Evolutionary conservation across 2,329 filamentous ascomycete genomes (phyloP).

Genomic region (Arthrobotrys sinensis): DNA sequence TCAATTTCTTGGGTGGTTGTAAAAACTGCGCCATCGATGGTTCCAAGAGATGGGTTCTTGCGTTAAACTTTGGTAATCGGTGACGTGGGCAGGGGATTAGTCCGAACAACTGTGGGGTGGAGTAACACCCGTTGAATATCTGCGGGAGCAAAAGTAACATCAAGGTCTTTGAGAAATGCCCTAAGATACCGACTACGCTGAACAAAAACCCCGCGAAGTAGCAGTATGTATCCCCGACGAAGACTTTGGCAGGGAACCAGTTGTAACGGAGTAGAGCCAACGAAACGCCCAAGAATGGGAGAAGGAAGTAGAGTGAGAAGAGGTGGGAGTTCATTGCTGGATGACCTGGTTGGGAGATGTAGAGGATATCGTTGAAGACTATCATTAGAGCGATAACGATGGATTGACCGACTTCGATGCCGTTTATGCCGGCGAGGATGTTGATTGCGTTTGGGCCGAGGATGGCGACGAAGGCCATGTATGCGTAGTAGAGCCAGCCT

Average conservation of each 20-base stretch:
- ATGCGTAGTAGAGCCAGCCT: slow-evolving; percentile 81
- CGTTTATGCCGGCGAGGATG: slow-evolving; percentile 99
- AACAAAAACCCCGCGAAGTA: slow-evolving; percentile 99
- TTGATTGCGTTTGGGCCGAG: slow-evolving; percentile 99
- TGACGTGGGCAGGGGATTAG: slow-evolving; percentile 93
- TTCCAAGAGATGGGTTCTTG: slow-evolving; percentile 85
- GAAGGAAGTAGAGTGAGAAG: slow-evolving; percentile 93
- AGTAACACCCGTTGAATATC: slow-evolving; percentile 97
- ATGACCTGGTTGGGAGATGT: slow-evolving; percentile 86
- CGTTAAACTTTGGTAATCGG: slow-evolving; percentile 89
- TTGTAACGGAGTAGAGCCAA: slow-evolving; percentile 89
- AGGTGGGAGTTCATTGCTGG: slow-evolving; percentile 95
- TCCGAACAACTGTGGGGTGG: slow-evolving; percentile 89
- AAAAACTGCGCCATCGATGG: slow-evolving; percentile 82
- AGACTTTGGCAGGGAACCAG: slow-evolving; percentile 94
- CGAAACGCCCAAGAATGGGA: slow-evolving; percentile 95
- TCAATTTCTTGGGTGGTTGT: slow-evolving; percentile 77
- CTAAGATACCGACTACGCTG: slow-evolving; percentile 94
- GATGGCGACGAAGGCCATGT: slow-evolving; percentile 96
- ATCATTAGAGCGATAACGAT: slow-evolving; percentile 89
- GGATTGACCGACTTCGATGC: slow-evolving; percentile 95
- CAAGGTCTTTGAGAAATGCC: slow-evolving; percentile 98
- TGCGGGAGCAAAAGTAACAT: slow-evolving; percentile 92
- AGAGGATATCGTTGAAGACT: slow-evolving; percentile 87
- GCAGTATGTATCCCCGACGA: slow-evolving; percentile 98